Base-by-base conservation (phyloP, 139 green algal genomes). In the Chlorella sp. region DNA sequence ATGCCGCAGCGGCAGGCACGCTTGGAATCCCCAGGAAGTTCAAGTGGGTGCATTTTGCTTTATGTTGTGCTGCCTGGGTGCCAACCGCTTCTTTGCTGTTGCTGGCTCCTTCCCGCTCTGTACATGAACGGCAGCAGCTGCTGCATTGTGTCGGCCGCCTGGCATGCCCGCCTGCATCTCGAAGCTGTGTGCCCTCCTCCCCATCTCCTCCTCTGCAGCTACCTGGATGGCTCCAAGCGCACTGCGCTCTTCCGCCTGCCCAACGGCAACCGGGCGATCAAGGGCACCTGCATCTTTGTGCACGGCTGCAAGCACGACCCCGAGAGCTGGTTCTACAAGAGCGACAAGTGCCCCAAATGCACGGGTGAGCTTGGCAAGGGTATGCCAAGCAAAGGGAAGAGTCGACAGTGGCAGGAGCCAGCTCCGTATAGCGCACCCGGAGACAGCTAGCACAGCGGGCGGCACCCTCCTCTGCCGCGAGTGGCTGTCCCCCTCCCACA, bases 251-350 rank as follows among this genome's bases (percentile, higher is more conserved):
- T 62, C 36, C 76, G 76, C 36, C 28, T 82, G 34, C 76, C 76
- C 76, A 51, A 70, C 15, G 57, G 36, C 32, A 69, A 21, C 1
- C 26, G 36, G 39, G 4, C 38, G 51, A 20, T 21, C 20, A 57
- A 56, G 25, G 63, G 76, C 57, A 82, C 76, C 60, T 82, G 76
- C 76, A 72, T 82, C 36, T 82, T 82, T 9, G 26, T 82, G 5
- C 76, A 82, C 57, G 76, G 76, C 76, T 82, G 76, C 76, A 82
- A 82, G 76, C 76, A 82, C 76, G 76, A 82, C 76, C 76, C 76
- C 5, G 71, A 73, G 60, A 41, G 21, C 60, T 82, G 76, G 76
- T 82, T 82, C 76, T 82, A 82, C 60, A 82, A 72, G 76, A 82
- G 38, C 38, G 16, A 5, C 21, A 57, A 57, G 11, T 82, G 76